A percentile compares a stretch with the other conserved stretches of the same genome.
Conservation (phyloP, 2,329 filamentous ascomycete genomes). For the Diplodia sapinea region DNA sequence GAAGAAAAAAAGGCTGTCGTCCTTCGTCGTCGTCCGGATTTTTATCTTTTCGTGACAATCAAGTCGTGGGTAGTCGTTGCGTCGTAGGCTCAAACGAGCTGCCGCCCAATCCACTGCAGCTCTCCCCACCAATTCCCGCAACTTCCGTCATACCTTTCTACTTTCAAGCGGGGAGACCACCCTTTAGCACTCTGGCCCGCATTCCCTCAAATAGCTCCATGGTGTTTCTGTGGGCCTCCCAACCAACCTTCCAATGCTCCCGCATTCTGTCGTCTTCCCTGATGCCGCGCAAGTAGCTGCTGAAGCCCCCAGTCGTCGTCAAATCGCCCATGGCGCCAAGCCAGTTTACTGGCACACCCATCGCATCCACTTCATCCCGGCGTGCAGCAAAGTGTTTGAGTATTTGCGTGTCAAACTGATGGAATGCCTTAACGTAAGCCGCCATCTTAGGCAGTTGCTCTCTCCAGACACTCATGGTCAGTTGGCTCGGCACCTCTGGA, state of each 20-base stretch:
- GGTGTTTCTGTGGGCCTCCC: conserved; percentile 64
- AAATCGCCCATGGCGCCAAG: conserved; percentile 59
- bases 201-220: conserved; percentile 64
- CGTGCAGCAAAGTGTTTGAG: conserved; percentile 61
- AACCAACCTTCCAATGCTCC: conserved; percentile 65
- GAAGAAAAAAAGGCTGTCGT: neutral
- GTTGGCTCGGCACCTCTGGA: conserved; percentile 51
- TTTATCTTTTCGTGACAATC: conserved; percentile 8
- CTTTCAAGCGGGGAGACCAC: conserved; percentile 13
- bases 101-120: conserved; percentile 3
- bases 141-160: neutral
- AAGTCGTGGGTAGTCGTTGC: conserved; percentile 13
- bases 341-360: conserved; percentile 52
- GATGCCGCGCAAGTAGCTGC: conserved; percentile 65
- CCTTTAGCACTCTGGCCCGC: conserved; percentile 48
- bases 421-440: conserved; percentile 63
- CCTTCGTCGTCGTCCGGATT: neutral
- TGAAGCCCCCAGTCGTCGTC: conserved; percentile 56
- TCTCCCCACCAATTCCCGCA: neutral
- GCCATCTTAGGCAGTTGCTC: conserved; percentile 61
- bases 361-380: conserved; percentile 53
- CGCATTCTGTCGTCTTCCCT: conserved; percentile 69
- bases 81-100: conserved; percentile 21
- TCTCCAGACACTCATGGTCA: conserved; percentile 57
- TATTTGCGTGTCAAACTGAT: conserved; percentile 61